These are phyloP conservation scores for Tricholoma sp. DNA, from an alignment of 768 basidiomycete genomes.

Conservation along the genomic window DNA sequence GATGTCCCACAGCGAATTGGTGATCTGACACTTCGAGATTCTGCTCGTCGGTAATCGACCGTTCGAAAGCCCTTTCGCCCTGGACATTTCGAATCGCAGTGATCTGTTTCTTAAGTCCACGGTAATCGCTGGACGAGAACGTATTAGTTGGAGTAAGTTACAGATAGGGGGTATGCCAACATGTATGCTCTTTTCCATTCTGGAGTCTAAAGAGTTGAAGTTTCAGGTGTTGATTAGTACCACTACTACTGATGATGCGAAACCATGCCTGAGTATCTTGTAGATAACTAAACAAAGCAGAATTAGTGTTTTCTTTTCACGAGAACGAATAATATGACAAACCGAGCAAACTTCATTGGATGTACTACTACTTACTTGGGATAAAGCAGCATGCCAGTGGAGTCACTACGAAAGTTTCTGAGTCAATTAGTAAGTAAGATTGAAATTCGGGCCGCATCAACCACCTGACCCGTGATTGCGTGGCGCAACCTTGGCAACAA, in stretches of 20 bases:
- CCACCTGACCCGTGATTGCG: no score
- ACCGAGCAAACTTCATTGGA: neutral
- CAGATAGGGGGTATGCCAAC: constrained; percentile 24
- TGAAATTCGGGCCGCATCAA: no score
- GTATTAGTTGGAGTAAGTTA: neutral
- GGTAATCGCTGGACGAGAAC: constrained; percentile 55
- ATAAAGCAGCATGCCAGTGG: no score
- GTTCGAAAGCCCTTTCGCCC: neutral
- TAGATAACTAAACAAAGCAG: constrained; percentile 43
- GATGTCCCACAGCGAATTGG: neutral
- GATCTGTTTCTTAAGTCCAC: constrained; percentile 64
- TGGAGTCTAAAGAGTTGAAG: constrained; percentile 54
- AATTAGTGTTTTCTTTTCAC: neutral
- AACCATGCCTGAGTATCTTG: constrained; percentile 57
- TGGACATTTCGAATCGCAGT: constrained; percentile 43
- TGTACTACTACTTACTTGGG: no score
- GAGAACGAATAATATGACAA: neutral
- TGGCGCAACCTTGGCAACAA: no score
- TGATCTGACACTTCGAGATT: neutral
- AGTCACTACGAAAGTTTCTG: no score
- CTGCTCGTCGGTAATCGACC: neutral
- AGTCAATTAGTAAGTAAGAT: no score
- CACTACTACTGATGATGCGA: neutral
- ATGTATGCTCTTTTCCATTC: constrained; percentile 76
- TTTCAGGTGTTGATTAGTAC: neutral